Percentiles rank a stretch among this genome's conserved stretches.
phyloP scores from a whole-genome alignment of 2,329 filamentous ascomycete genomes.

The Fonsecaea pedrosoi region DNA sequence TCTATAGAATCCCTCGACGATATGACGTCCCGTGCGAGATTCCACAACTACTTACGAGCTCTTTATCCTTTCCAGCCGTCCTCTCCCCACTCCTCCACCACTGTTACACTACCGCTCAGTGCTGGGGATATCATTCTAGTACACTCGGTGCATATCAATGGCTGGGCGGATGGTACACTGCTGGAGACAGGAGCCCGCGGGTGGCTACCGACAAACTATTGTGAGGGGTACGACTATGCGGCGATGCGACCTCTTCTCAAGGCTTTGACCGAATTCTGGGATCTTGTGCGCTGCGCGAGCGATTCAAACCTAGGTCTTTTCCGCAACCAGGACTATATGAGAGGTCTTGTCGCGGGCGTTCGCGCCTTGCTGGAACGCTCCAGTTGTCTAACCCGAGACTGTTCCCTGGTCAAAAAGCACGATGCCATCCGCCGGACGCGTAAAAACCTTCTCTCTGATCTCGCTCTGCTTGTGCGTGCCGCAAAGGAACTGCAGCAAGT shows the following conservation, averaged over 20 bases:
- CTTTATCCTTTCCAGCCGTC: conserved; percentile 90
- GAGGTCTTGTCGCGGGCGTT: conserved; percentile 91
- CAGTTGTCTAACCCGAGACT: conserved; percentile 84
- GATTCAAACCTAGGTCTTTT: conserved; percentile 79
- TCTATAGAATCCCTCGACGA: conserved; percentile 49
- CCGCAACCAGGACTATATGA: conserved; percentile 90
- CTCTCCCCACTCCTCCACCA: conserved; percentile 77
- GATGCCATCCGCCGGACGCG: conserved; percentile 79
- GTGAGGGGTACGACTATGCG: conserved; percentile 89
- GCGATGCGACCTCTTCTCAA: conserved; percentile 85
- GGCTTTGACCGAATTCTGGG: conserved; percentile 90
- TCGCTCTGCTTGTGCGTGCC: conserved; percentile 86
- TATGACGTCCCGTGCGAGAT: conserved; percentile 66
- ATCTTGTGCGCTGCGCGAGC: conserved; percentile 78
- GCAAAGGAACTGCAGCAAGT: conserved; percentile 83
- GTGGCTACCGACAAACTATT: conserved; percentile 98
- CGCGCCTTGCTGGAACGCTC: conserved; percentile 87
- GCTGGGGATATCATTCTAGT: conserved; percentile 92
- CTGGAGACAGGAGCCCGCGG: conserved; percentile 84
- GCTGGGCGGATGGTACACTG: conserved; percentile 96
- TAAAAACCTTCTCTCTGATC: conserved; percentile 85
- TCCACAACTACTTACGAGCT: conserved; percentile 93
- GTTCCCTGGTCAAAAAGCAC: conserved; percentile 74
- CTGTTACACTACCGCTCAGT: conserved; percentile 85
- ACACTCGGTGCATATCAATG: conserved; percentile 96